phyloP scores from a whole-genome alignment of 495 filamentous ascomycete species.

The Cercophora newfieldiana region DNA sequence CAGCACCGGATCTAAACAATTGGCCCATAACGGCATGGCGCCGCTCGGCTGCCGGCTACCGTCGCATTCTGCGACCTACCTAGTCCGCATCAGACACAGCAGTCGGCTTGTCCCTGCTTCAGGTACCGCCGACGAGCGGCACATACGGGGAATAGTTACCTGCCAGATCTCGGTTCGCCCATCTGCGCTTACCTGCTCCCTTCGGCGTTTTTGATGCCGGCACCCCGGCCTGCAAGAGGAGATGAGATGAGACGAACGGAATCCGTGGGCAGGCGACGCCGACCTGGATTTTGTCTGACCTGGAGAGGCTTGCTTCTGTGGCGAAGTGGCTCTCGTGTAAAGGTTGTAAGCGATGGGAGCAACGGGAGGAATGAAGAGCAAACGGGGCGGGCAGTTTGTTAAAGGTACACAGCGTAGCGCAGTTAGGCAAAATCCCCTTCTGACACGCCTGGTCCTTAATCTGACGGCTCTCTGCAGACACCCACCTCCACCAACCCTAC shows the following conservation, averaged over 20 bases:
- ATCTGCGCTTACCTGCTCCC: slow-evolving; percentile 3
- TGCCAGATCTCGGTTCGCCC: slow-evolving; percentile 16
- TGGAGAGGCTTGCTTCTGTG: neutral
- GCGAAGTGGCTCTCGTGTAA: neutral
- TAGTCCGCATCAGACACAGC: slow-evolving; percentile 3
- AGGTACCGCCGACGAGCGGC: neutral
- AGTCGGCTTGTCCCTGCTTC: neutral
- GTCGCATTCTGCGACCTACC: slow-evolving; percentile 12
- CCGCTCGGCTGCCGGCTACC: slow-evolving; percentile 14
- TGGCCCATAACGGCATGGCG: slow-evolving; percentile 9
- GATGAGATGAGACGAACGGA: neutral
- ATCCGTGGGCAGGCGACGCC: neutral
- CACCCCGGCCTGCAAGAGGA: slow-evolving; percentile 2
- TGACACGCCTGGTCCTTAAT: slow-evolving; percentile 26
- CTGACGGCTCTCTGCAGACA: slow-evolving; percentile 21
- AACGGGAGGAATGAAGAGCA: slow-evolving; percentile 1
- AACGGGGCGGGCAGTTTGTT: neutral
- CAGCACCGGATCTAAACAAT: slow-evolving; percentile 11
- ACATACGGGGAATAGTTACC: neutral
- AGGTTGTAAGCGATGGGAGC: neutral
- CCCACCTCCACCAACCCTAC: slow-evolving; percentile 23
- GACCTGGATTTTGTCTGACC: neutral
- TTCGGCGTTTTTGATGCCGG: slow-evolving; percentile 11
- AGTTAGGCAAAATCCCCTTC: slow-evolving; percentile 8
- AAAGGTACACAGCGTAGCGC: neutral